Conservation (phyloP, 2,329 filamentous ascomycete genomes). For the Xylaria polymorpha region DNA sequence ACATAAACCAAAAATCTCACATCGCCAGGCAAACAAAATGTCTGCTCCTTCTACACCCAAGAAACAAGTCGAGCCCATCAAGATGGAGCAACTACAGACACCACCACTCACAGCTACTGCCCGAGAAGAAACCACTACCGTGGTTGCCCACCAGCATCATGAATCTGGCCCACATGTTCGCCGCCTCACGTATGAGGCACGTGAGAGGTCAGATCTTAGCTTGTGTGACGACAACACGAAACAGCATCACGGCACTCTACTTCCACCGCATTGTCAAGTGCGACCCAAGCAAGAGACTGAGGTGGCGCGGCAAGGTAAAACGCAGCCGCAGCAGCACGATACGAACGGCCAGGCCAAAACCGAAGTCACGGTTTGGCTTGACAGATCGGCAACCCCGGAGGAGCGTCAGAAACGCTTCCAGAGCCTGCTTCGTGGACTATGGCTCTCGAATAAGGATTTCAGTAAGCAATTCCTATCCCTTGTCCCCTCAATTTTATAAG, state of each 20-base stretch:
- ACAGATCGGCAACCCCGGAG: neutral
- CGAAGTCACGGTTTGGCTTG: slow-evolving; percentile 26
- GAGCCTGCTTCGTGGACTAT: slow-evolving; percentile 22
- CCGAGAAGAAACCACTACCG: neutral
- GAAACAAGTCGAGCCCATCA: neutral
- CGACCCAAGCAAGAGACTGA: neutral
- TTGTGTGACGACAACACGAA: neutral
- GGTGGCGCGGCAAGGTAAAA: too few relatives aligned
- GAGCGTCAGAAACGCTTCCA: slow-evolving; percentile 24
- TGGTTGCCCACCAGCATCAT: neutral
- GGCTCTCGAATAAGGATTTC: slow-evolving; percentile 32
- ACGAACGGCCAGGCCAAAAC: neutral
- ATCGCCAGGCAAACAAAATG: slow-evolving; percentile 10
- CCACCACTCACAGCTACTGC: neutral
- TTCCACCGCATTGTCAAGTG: neutral
- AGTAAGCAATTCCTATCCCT: slow-evolving; percentile 20
- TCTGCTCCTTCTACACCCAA: slow-evolving; percentile 11
- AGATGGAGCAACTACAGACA: neutral
- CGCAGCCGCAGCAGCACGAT: neutral
- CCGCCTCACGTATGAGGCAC: neutral
- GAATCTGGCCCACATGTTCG: neutral
- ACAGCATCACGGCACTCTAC: neutral
- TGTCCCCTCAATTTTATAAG: neutral
- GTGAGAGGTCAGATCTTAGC: neutral
- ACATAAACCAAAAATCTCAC: neutral